Base-by-base conservation (phyloP, 306 rosid species). In the Albizia julibrissin region DNA sequence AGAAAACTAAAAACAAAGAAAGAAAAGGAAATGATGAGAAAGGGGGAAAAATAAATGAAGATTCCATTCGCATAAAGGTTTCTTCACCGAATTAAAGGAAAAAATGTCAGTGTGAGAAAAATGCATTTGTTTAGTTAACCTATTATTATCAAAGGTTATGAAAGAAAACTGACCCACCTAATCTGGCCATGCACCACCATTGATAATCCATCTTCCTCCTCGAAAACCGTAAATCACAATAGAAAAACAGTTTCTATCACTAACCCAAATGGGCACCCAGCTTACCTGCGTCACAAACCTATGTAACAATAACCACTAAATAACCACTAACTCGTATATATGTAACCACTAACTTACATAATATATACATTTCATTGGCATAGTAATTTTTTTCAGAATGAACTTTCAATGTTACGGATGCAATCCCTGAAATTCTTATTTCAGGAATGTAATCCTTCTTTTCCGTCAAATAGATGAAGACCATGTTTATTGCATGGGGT, bases 281-380 rank as follows among this genome's bases (percentile, higher is more conserved):
- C 65, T 80, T 86, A 66, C 74, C 89, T 86, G 89, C 80, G 87
- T 61, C 69, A 80, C 10, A 27, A 68, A 80, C 56, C 74, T 42
- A 12, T 24, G 13, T 47, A 79, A 50, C 14, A 39, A 37, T 49
- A 65, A 79, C 15, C 5, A 52, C 79, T 34, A 76, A 72, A n/a
- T n/a, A n/a, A n/a, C n/a, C 31, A 29, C 31, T 29, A 29, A 29
- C 31, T 2, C 3, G 31, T 29, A 29, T 29, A 29, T 29, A 29
- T 29, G 31, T 29, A 2, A 29, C 31, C 3, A 2, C 31, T 29
- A 29, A 29, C 22, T 29, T 47, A 42, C 71, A 42, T 27, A 79
- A 67, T 27, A 72, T 54, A 29, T 62, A 29, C 69, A 29, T 5
- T 10, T 62, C 26, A 26, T 61, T 26, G 67, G 33, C 26, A 1